These are phyloP conservation scores for Globisporangium splendens DNA, from an alignment of 352 stramenopile species.

Conservation along the genomic window DNA sequence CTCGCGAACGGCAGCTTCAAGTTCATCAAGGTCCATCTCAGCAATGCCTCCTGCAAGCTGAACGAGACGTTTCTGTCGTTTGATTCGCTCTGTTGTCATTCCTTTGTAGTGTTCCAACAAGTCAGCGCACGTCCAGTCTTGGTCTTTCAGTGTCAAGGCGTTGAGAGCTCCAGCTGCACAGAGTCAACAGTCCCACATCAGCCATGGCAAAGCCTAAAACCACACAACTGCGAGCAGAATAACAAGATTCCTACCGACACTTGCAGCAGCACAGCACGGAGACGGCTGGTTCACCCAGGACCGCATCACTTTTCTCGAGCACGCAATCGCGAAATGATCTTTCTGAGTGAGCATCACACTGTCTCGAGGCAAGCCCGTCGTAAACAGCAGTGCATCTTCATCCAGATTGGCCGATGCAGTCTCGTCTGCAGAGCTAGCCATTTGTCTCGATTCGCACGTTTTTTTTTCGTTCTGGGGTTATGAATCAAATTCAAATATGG, in stretches of 20 bases:
- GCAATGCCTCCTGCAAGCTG: conserved; percentile 1
- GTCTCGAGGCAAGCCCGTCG: too few relatives aligned
- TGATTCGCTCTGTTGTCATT: conserved; percentile 22
- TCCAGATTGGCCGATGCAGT: background rate
- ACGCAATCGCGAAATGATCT: conserved; percentile 2
- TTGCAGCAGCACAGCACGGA: conserved; percentile 63
- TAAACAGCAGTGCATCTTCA: conserved; percentile 1
- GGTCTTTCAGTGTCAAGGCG: conserved; percentile 16
- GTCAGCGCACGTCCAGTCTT: conserved; percentile 17
- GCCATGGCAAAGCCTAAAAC: too few relatives aligned
- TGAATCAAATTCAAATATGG: background rate
- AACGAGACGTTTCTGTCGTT: conserved; percentile 8
- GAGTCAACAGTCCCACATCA: background rate
- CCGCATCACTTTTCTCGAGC: conserved; percentile 19
- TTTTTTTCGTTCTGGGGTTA: background rate
- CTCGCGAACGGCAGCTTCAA: conserved; percentile 4
- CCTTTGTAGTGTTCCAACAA: conserved; percentile 23
- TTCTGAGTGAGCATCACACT: conserved; percentile 4
- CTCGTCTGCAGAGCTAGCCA: background rate
- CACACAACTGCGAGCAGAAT: too few relatives aligned
- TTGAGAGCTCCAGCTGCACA: conserved; percentile 50
- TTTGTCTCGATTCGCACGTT: background rate
- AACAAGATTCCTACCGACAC: conserved; percentile 21
- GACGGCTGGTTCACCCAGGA: conserved; percentile 62
- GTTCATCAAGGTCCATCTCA: background rate